Evolutionary conservation across 805 yeast genomes (phyloP).

Genomic region (Millerozyma miso): DNA sequence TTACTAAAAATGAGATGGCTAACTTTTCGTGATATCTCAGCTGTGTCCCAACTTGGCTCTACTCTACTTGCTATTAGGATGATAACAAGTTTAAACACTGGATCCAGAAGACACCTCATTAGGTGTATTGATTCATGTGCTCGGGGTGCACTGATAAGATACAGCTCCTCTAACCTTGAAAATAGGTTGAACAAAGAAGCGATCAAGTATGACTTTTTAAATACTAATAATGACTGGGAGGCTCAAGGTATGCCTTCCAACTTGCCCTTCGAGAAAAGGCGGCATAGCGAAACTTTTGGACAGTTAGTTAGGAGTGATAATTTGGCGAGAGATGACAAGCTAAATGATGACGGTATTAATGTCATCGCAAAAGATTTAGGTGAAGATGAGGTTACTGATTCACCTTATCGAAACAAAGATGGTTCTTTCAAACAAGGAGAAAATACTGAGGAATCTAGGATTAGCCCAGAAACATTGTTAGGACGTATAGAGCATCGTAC

Average conservation of each 20-base stretch:
- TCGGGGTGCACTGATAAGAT: neutral
- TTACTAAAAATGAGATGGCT: neutral
- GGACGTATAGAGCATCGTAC: slow-evolving; percentile 55
- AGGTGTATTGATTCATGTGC: neutral
- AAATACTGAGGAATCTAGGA: slow-evolving; percentile 49
- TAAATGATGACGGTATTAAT: slow-evolving; percentile 6
- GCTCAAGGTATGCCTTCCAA: neutral
- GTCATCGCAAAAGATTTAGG: neutral
- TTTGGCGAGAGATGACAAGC: slow-evolving; percentile 7
- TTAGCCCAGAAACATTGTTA: slow-evolving; percentile 51
- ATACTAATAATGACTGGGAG: neutral
- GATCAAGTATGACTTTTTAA: slow-evolving; percentile 2
- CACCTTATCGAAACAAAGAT: slow-evolving; percentile 36
- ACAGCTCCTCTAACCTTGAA: neutral
- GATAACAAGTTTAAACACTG: no score
- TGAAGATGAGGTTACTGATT: slow-evolving; percentile 9
- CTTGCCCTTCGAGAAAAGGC: slow-evolving; percentile 15
- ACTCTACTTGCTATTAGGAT: no score
- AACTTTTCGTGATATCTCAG: no score
- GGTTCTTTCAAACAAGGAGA: slow-evolving; percentile 41
- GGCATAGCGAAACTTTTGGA: slow-evolving; percentile 22
- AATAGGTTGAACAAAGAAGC: slow-evolving; percentile 3
- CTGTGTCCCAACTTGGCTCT: no score
- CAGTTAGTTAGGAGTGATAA: slow-evolving; percentile 20
- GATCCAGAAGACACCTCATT: no score